Evolutionary conservation across 257 asterid genomes (phyloP).

Genomic region (Nicotiana otophora): DNA sequence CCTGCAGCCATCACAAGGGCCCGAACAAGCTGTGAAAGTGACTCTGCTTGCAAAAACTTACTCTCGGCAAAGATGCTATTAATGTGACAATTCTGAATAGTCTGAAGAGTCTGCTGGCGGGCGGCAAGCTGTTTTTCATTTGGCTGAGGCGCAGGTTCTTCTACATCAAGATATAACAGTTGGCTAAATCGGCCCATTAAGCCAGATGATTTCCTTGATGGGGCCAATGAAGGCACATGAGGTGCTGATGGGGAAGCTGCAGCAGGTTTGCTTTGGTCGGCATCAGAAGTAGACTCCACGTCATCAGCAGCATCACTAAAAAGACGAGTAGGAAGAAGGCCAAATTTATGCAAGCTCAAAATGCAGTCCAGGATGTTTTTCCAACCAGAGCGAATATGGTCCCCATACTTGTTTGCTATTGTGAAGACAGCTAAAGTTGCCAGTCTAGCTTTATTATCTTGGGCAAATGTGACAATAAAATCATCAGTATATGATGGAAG

Average conservation of each 20-base stretch:
- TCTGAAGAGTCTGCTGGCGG: conserved; percentile 62
- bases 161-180: conserved; percentile 69
- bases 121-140: conserved; percentile 81
- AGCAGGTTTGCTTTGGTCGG: conserved; percentile 32
- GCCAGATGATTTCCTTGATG: conserved; percentile 75
- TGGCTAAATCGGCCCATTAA: conserved; percentile 84
- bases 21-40: conserved; percentile 72
- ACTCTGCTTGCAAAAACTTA: conserved; percentile 82
- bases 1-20: conserved; percentile 70
- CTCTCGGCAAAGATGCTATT: conserved; percentile 86
- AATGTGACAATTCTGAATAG: conserved; percentile 70
- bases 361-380: conserved; percentile 86
- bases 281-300: conserved; percentile 47
- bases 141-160: conserved; percentile 74
- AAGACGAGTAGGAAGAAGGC: conserved; percentile 86
- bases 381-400: conserved; percentile 82
- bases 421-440: conserved; percentile 80
- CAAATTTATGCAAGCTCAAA: conserved; percentile 71
- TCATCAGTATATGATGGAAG: conserved; percentile 53
- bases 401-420: conserved; percentile 75
- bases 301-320: conserved; percentile 79
- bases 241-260: conserved; percentile 36
- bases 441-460: conserved; percentile 75
- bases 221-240: conserved; percentile 31
- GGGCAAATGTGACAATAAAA: conserved; percentile 63